Percentiles rank a stretch among this genome's conserved stretches.
Evolutionary conservation across 805 yeast species (phyloP).

Genomic region (Nakazawaea ishiwadae): DNA sequence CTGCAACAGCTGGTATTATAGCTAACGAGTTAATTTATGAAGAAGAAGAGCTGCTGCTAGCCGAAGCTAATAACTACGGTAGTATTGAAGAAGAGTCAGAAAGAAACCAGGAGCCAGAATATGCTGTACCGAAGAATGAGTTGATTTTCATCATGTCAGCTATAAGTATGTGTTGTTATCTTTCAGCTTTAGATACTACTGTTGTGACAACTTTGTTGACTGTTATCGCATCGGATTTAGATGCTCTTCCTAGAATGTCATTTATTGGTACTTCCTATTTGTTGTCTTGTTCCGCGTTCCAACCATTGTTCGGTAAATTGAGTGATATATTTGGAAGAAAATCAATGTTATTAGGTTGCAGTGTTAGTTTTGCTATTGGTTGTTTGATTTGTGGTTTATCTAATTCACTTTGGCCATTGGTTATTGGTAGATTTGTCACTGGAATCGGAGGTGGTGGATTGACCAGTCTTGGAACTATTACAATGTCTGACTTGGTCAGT

Average conservation of each 20-base stretch:
- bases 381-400: constrained; percentile 37
- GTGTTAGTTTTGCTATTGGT: constrained; percentile 31
- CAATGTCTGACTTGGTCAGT: constrained; percentile 73
- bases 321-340: constrained; percentile 53
- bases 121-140: constrained; percentile 6
- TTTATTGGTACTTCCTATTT: constrained; percentile 40
- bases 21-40: constrained; percentile 13
- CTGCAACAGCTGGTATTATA: constrained; percentile 14
- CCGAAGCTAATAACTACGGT: constrained; percentile 3
- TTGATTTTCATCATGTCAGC: constrained; percentile 14
- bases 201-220: constrained; percentile 49
- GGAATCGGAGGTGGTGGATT: constrained; percentile 92
- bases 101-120: constrained; percentile 2
- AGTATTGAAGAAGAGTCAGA: too few relatives aligned
- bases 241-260: constrained; percentile 35
- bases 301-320: constrained; percentile 50
- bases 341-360: constrained; percentile 28
- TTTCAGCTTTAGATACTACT: constrained; percentile 50
- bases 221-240: constrained; percentile 46
- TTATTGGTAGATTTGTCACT: constrained; percentile 62
- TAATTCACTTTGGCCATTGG: constrained; percentile 35
- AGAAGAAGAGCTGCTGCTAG: constrained; percentile 6
- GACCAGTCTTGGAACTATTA: constrained; percentile 67
- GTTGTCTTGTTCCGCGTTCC: constrained; percentile 43
- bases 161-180: constrained; percentile 19